These are phyloP conservation scores for Plantago lanceolata DNA, from an alignment of 305 asterid species.

Conservation along the genomic window DNA sequence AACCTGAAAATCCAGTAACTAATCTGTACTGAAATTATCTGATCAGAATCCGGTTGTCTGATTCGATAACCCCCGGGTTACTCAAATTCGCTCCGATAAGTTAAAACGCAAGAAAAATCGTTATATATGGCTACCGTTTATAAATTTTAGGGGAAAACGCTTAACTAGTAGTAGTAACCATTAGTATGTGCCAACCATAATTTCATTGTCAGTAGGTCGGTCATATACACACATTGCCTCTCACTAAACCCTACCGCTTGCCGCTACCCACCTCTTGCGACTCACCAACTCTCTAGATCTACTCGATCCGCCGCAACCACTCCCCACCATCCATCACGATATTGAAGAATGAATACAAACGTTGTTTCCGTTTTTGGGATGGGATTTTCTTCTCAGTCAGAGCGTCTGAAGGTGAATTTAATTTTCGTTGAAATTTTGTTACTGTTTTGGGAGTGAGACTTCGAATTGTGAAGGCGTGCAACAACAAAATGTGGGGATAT, in stretches of 20 bases:
- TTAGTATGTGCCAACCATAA: neutral
- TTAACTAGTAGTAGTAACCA: neutral
- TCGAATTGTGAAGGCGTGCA: too few relatives aligned
- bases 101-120: neutral
- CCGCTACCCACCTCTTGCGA: neutral
- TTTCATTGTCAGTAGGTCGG: neutral
- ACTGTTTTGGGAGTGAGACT: too few relatives aligned
- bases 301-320: neutral
- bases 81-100: neutral
- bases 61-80: neutral
- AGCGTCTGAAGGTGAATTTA: neutral
- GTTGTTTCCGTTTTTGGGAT: neutral
- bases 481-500: neutral
- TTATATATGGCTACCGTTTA: too few relatives aligned
- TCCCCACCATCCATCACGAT: neutral
- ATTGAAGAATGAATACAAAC: neutral
- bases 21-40: too few relatives aligned
- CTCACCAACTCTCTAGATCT: neutral
- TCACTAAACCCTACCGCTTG: neutral
- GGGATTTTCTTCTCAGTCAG: neutral
- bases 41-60: too few relatives aligned
- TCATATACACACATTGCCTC: neutral
- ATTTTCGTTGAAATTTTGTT: too few relatives aligned
- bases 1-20: too few relatives aligned
- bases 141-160: neutral